Evolutionary conservation across 768 basidiomycete genomes (phyloP).

Genomic region (Suillus subluteus): DNA sequence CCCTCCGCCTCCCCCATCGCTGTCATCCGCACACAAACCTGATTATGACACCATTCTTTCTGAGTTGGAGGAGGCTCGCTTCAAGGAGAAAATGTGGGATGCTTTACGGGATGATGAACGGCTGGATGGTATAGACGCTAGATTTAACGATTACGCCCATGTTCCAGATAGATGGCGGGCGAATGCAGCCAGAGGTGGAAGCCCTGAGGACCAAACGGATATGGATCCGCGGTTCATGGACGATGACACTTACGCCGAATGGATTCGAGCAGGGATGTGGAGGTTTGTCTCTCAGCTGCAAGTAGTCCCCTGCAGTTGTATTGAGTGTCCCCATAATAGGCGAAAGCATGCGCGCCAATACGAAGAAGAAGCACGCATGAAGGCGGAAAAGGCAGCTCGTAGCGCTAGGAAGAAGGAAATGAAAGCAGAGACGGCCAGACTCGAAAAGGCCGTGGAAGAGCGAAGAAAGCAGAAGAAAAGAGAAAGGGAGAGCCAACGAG

Average conservation of each 20-base stretch:
- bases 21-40: constrained; percentile 32
- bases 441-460: constrained; percentile 56
- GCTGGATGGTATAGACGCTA: constrained; percentile 62
- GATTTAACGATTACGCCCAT: constrained; percentile 69
- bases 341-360: constrained; percentile 70
- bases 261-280: constrained; percentile 88
- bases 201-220: constrained; percentile 43
- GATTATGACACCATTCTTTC: constrained; percentile 54
- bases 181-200: constrained; percentile 27
- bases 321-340: constrained; percentile 38
- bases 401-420: constrained; percentile 56
- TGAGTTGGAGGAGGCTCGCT: constrained; percentile 65
- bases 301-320: constrained; percentile 12
- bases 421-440: constrained; percentile 53
- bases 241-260: constrained; percentile 88
- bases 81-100: constrained; percentile 73
- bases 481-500: constrained; percentile 48
- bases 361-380: constrained; percentile 60
- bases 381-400: constrained; percentile 56
- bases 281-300: constrained; percentile 45
- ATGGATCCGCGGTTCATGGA: constrained; percentile 59
- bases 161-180: constrained; percentile 71
- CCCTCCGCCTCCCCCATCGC: constrained; percentile 28
- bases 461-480: constrained; percentile 51
- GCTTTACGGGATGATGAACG: constrained; percentile 76